Evolutionary conservation across 352 stramenopile species (phyloP).

Genomic region (Phytophthora fragariae): DNA sequence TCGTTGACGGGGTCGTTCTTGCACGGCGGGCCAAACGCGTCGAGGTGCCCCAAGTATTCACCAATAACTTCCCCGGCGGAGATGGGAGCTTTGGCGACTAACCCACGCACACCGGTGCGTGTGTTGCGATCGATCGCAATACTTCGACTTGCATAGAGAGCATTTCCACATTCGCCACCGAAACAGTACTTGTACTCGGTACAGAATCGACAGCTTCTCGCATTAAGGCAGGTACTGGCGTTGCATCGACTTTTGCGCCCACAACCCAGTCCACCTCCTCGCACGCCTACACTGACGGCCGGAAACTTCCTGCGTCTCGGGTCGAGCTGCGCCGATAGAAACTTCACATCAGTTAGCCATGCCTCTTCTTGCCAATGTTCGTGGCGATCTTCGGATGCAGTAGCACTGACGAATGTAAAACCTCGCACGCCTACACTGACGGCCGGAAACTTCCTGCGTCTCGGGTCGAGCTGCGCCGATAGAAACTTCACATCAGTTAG

Average conservation of each 20-base stretch:
- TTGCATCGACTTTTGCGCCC: background rate
- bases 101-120: background rate
- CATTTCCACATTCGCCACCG: background rate
- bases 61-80: background rate
- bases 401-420: too few relatives aligned
- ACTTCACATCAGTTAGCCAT: too few relatives aligned
- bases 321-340: background rate
- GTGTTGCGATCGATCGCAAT: background rate
- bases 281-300: background rate
- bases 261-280: background rate
- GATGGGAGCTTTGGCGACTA: background rate
- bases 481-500: too few relatives aligned
- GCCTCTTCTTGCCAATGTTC: too few relatives aligned
- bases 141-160: background rate
- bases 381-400: too few relatives aligned
- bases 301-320: background rate
- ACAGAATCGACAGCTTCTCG: background rate
- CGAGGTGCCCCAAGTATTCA: background rate
- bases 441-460: too few relatives aligned
- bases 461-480: too few relatives aligned
- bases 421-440: too few relatives aligned
- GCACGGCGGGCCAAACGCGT: background rate
- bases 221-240: background rate
- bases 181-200: background rate
- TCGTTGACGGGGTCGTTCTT: slow-evolving; percentile 1